Evolutionary conservation across 148 eudicot genomes (phyloP).

Genomic region (Silene uniflora): DNA sequence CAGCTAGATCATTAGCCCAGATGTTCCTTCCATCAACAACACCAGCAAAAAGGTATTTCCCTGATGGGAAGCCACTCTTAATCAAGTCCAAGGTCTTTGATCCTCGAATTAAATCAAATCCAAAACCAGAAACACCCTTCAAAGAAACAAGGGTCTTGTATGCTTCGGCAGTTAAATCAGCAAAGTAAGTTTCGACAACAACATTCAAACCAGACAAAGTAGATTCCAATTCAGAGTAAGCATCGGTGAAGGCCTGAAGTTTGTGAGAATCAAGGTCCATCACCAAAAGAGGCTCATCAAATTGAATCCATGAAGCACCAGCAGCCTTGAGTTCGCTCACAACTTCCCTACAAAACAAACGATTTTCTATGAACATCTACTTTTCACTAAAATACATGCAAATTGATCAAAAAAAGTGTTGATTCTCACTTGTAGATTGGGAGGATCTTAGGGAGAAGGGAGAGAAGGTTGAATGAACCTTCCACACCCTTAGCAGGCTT

Average conservation of each 20-base stretch:
- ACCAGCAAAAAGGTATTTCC: slow-evolving; percentile 89
- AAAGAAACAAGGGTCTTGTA: slow-evolving; percentile 64
- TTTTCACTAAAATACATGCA: neutral
- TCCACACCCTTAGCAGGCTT: slow-evolving; percentile 97
- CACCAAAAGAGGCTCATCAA: slow-evolving; percentile 83
- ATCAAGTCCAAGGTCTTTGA: slow-evolving; percentile 69
- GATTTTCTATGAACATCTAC: slow-evolving; percentile 10
- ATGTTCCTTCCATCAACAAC: slow-evolving; percentile 96
- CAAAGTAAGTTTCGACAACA: slow-evolving; percentile 79
- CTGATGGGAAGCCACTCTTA: slow-evolving; percentile 68
- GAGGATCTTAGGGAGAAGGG: slow-evolving; percentile 74
- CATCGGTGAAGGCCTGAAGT: slow-evolving; percentile 72
- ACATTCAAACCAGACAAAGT: slow-evolving; percentile 66
- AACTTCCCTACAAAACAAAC: slow-evolving; percentile 59
- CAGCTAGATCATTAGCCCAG: slow-evolving; percentile 87
- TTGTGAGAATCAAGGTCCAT: slow-evolving; percentile 81
- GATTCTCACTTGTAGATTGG: slow-evolving; percentile 79
- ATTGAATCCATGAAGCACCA: slow-evolving; percentile 90
- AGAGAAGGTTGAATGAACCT: slow-evolving; percentile 72
- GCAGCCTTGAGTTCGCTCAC: slow-evolving; percentile 81
- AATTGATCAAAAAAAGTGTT: neutral
- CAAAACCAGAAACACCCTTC: slow-evolving; percentile 70
- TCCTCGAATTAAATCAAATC: slow-evolving; percentile 87
- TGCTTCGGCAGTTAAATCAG: slow-evolving; percentile 76
- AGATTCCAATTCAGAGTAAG: slow-evolving; percentile 69